Evolutionary conservation across 2,329 filamentous ascomycete species (phyloP), one percentile per base, ranked within the genome.

Genomic region (Ploettnerulaceae sp.): DNA sequence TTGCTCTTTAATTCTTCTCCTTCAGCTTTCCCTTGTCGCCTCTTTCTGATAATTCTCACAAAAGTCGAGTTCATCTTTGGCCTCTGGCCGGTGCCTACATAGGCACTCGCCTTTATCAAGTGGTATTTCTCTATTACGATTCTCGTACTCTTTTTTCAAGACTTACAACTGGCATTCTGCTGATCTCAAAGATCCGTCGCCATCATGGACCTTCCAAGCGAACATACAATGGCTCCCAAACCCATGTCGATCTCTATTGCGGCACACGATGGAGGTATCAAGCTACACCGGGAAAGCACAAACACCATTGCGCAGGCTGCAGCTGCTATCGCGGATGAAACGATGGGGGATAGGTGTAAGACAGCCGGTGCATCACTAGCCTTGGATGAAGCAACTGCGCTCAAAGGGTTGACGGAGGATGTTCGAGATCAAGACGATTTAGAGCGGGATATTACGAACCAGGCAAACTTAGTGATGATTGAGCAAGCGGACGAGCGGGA

Each of bases 351-450:
- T 45, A 48, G 20, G 31, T 17, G 11, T 24, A 32, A 31, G 20
- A 36, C 46, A 15, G 40, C 31, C 7, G 38, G 44, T 17, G 14
- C 26, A 18, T 17, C n/a, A 17, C 32, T 53, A 9, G 46, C 54
- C 11, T 40, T 42, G 25, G 61, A 64, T 38, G 62, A 64, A 55
- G 61, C 61, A 20, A 56, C 48, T 45, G 57, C 57, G 15, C 69
- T 89, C 21, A 71, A 74, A 47, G 76, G 76, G 33, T 69, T 89
- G 31, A 81, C 84, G 4, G 77, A 81, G 41, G 75, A 82, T 48
- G 80, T 93, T 17, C 81, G 88, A 47, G 82, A 95, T 59, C 91
- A 97, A 65, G 84, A 90, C 69, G 90, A 96, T 49, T 70, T 97
- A 15, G 91, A 96, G 66, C 78, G 89, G 52, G 89, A 95, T 61